Base-by-base conservation (phyloP, 1,284 basidiomycete species). In the Lentinula novae-zelandiae region DNA sequence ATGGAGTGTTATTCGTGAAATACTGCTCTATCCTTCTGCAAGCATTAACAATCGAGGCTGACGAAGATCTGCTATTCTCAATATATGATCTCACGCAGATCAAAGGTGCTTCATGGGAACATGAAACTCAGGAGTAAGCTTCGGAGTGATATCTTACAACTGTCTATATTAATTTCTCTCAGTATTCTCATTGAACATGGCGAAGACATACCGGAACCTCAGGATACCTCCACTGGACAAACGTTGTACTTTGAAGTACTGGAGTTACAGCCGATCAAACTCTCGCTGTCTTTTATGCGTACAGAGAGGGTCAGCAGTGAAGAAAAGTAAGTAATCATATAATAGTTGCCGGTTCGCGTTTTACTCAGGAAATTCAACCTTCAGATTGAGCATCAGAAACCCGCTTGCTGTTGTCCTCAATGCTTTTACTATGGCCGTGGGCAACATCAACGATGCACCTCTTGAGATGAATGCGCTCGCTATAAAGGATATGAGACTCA, bases 361-460 rank as follows among this genome's bases (percentile, higher is more conserved):
- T n/a, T 27, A 31, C 8, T 13, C 5, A 10, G 8, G 6, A 39
- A 34, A 60, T 56, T 62, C 40, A 6, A 38, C 42, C 62, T 58
- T 42, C 66, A 94, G 89, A 72, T 76, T 91, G 65, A 92, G 87
- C 73, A 87, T 93, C 52, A 85, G 91, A 54, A 99, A 98, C 70
- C 97, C 97, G 0, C 76, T 99, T 65, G 94, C 96, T 60, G 94
- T 98, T 60, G 86, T 96, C 39, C 79, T 99, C 64, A 98, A 99
- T 69, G 95, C 95, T 3, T 77, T 99, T 52, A 96, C 95, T 0
- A 98, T 99, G 96, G 91, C 96, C 0, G 79, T 99, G 27, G 97
- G 97, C 8, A 99, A 99, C 68, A 86, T 99, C 73, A 98, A 98
- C 69, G 95, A 96, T 66, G 96, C 97, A 0, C 93, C 95, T n/a